Conservation (phyloP, 352 stramenopile genomes). For the Aphanomyces cochlioides region DNA sequence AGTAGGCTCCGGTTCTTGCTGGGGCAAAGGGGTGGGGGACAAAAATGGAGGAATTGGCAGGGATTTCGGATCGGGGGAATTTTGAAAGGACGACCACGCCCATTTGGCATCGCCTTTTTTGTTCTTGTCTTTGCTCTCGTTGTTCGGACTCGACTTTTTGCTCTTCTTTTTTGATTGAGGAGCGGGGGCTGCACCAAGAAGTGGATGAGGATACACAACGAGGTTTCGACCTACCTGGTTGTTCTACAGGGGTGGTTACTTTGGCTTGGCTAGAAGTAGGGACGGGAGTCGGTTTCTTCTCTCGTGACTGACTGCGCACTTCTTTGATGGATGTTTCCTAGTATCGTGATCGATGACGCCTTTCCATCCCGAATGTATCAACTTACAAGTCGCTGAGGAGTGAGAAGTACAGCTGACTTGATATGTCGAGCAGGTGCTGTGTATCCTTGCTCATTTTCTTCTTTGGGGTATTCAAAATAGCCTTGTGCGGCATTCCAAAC, state of each 20-base stretch:
- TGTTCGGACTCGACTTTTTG: slow-evolving; percentile 43
- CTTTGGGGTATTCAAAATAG: slow-evolving; percentile 74
- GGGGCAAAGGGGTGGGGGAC: slow-evolving; percentile 27
- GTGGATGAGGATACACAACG: background rate
- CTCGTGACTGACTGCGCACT: slow-evolving; percentile 23
- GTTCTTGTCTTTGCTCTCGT: slow-evolving; percentile 38
- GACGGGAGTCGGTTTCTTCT: background rate
- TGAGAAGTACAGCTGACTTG: background rate
- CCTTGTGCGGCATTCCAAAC: slow-evolving; percentile 79
- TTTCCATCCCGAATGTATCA: no score
- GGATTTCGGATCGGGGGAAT: slow-evolving; percentile 64
- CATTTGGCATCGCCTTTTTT: slow-evolving; percentile 65
- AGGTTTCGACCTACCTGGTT: background rate
- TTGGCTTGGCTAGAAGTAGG: background rate
- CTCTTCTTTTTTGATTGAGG: slow-evolving; percentile 33
- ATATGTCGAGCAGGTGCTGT: no score
- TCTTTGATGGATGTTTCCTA: slow-evolving; percentile 27
- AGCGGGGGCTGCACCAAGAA: background rate
- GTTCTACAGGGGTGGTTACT: background rate
- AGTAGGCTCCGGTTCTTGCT: slow-evolving; percentile 9
- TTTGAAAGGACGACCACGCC: slow-evolving; percentile 82
- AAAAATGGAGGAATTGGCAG: slow-evolving; percentile 75
- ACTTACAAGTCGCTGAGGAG: slow-evolving; percentile 28
- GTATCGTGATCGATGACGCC: no score
- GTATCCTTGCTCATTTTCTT: background rate